These are phyloP conservation scores for Cystobasidiaceae sp. DNA, from an alignment of 1,284 basidiomycete genomes.

Conservation along the genomic window DNA sequence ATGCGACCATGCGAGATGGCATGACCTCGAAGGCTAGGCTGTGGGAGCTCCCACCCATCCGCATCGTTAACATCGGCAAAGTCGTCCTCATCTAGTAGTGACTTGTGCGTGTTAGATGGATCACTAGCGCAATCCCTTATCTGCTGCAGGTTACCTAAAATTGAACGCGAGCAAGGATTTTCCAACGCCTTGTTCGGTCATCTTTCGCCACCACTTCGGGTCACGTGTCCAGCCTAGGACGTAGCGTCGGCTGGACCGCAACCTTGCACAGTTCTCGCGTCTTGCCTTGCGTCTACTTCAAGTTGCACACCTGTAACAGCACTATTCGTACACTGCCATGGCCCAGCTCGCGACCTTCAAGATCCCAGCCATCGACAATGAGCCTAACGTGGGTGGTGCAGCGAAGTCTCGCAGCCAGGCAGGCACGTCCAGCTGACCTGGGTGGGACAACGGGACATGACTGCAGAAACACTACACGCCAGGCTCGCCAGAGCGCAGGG, in stretches of 20 bases:
- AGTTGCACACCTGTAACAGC: neutral
- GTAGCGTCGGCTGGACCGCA: constrained; percentile 68
- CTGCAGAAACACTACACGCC: constrained; percentile 62
- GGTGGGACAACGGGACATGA: neutral
- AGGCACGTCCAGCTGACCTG: neutral
- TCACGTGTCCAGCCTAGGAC: too few relatives aligned
- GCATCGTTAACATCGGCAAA: neutral
- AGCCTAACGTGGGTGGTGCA: constrained; percentile 67
- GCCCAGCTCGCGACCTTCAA: constrained; percentile 68
- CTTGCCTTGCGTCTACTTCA: constrained; percentile 13
- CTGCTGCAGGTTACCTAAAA: neutral
- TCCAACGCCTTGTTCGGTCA: neutral
- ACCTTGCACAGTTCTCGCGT: constrained; percentile 69
- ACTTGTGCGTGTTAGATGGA: neutral
- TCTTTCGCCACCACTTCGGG: neutral
- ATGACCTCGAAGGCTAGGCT: constrained; percentile 2
- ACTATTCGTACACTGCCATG: neutral
- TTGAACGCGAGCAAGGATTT: neutral
- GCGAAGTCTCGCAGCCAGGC: neutral
- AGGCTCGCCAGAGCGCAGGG: constrained; percentile 71
- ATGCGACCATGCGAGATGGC: neutral
- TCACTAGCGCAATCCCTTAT: neutral
- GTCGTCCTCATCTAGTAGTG: too few relatives aligned
- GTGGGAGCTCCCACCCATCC: neutral
- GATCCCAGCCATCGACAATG: constrained; percentile 77